These are phyloP conservation scores for Saccharomycopsis fibuligera DNA, from an alignment of 805 yeast species.

Conservation along the genomic window DNA sequence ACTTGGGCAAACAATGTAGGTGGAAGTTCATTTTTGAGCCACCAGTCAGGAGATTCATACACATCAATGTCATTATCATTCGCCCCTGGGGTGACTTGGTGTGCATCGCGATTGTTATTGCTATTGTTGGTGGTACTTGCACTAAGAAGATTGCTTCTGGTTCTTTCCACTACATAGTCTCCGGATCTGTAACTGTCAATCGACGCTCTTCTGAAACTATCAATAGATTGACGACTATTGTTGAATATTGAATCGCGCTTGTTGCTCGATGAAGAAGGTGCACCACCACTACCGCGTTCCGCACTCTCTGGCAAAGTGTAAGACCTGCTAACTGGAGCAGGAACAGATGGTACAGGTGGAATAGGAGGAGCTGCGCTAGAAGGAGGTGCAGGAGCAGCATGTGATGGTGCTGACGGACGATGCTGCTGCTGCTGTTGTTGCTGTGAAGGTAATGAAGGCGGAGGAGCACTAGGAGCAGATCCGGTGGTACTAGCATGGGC, in stretches of 20 bases:
- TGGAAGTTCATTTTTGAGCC: constrained; percentile 58
- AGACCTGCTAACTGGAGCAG: not conserved
- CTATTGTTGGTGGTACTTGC: constrained; percentile 10
- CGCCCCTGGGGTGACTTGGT: not conserved
- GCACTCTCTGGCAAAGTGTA: not conserved
- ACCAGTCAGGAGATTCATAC: constrained; percentile 50
- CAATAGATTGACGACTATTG: constrained; percentile 3
- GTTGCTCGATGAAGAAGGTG: not conserved
- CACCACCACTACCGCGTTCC: not conserved
- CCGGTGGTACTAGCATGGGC: constrained; percentile 12
- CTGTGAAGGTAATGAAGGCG: constrained; percentile 22
- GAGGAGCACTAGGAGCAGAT: constrained; percentile 18
- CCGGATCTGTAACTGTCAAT: constrained; percentile 14
- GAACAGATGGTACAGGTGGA: not conserved
- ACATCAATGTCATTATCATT: constrained; percentile 23
- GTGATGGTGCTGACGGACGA: constrained; percentile 20
- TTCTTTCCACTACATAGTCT: constrained; percentile 18
- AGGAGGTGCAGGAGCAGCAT: constrained; percentile 21
- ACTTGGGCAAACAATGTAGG: constrained; percentile 38
- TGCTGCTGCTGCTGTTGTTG: constrained; percentile 2
- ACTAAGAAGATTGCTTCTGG: too few species aligned
- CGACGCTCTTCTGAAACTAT: constrained; percentile 2
- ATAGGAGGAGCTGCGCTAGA: constrained; percentile 22
- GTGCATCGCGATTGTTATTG: constrained; percentile 19
- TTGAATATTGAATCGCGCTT: not conserved